These are phyloP conservation scores for Globisporangium spinosum DNA, from an alignment of 352 stramenopile species.

Conservation along the genomic window DNA sequence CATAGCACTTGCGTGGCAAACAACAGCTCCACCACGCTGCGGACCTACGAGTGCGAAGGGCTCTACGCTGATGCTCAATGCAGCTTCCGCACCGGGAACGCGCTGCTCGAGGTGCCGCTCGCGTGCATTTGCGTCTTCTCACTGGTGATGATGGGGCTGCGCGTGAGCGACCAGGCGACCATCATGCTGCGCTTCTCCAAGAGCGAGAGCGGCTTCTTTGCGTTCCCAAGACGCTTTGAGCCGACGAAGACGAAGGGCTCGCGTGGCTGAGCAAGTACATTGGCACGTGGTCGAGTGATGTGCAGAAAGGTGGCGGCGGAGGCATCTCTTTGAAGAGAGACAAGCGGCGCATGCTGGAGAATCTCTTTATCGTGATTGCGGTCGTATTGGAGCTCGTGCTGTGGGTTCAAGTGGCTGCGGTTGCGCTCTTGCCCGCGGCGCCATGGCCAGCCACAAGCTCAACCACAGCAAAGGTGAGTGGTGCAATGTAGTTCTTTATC, in stretches of 20 bases:
- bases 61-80: conserved; percentile 54
- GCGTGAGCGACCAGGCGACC: conserved; percentile 24
- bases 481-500: not conserved
- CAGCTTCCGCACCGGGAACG: conserved; percentile 30
- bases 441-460: conserved; percentile 41
- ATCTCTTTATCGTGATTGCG: conserved; percentile 28
- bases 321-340: conserved; percentile 20
- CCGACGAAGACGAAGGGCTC: not conserved
- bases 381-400: conserved; percentile 40
- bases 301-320: conserved; percentile 16
- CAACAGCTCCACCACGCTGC: conserved; percentile 5
- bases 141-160: conserved; percentile 30
- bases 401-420: conserved; percentile 42
- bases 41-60: conserved; percentile 38
- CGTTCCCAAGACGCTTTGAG: conserved; percentile 30
- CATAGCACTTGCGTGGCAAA: conserved; percentile 42
- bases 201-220: conserved; percentile 34
- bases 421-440: conserved; percentile 48
- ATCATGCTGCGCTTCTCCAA: conserved; percentile 36
- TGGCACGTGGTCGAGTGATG: conserved; percentile 38
- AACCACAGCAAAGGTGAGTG: conserved; percentile 26
- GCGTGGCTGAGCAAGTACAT: conserved; percentile 14
- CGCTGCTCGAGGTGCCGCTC: conserved; percentile 56
- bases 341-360: conserved; percentile 25
- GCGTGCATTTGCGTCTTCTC: conserved; percentile 32